A percentile compares a stretch with the other conserved stretches of the same genome.
Evolutionary conservation across 768 basidiomycete genomes (phyloP).

Genomic region (Termitomyces sp.): DNA sequence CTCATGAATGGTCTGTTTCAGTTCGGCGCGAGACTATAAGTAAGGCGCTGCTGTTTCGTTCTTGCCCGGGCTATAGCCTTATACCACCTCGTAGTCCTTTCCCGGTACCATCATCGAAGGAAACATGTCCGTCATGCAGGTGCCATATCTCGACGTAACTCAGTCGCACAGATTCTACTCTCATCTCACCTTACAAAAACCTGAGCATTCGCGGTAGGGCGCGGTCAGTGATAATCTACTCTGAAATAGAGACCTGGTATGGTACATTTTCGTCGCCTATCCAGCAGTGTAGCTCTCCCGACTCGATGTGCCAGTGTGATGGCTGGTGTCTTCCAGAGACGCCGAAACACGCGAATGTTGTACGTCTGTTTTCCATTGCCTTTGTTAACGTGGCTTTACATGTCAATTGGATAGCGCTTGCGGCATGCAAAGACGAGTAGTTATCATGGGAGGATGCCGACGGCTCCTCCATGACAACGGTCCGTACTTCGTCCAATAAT

Average conservation of each 20-base stretch:
- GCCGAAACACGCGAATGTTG: conserved; percentile 26
- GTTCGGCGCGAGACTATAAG: conserved; percentile 15
- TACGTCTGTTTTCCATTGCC: conserved; percentile 13
- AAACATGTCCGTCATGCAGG: conserved; percentile 16
- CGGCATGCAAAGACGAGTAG: conserved; percentile 34
- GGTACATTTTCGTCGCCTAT: conserved; percentile 18
- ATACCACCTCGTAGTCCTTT: conserved; percentile 5
- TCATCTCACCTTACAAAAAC: conserved; percentile 7
- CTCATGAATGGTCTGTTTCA: neutral
- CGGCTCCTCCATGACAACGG: conserved; percentile 35
- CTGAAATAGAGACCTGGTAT: conserved; percentile 15
- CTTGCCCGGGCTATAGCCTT: neutral
- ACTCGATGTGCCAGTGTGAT: conserved; percentile 25
- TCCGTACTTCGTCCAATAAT: too few species aligned
- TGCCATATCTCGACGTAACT: conserved; percentile 16
- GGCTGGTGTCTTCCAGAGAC: conserved; percentile 23
- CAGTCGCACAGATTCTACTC: conserved; percentile 19
- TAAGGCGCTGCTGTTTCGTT: neutral
- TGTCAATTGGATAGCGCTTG: conserved; percentile 28
- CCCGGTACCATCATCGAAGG: conserved; percentile 21
- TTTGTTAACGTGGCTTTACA: neutral
- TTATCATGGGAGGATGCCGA: conserved; percentile 31
- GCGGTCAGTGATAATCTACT: conserved; percentile 12
- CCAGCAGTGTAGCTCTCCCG: conserved; percentile 25
- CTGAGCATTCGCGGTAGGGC: conserved; percentile 8